Base-by-base conservation (phyloP, 805 yeast species). In the Dipodascus albidus region DNA sequence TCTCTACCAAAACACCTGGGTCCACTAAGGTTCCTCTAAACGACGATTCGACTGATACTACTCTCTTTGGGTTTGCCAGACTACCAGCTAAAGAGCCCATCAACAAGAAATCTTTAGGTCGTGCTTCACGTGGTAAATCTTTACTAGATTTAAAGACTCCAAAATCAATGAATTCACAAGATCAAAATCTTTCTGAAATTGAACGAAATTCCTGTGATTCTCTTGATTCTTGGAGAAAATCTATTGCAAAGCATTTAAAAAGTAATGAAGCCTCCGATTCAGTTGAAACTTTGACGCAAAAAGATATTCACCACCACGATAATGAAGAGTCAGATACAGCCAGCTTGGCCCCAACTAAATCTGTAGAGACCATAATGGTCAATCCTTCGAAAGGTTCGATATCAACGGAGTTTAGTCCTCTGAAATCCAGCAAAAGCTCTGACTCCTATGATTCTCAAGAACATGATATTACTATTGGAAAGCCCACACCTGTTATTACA, bases 81-180 rank as follows among this genome's bases (percentile, higher is more conserved):
- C 23, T 47, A 47, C 49, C 49, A 15, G 27, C 23, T 22, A 47
- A 47, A 19, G 49, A 47, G 27, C 49, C 49, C 6, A 22, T 47
- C 3, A 47, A 6, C 4, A 23, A 11, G 4, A 22, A 22, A n/a
- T 38, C 44, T 11, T 11, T n/a, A 17, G 44, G 44, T 4, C 17
- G 44, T n/a, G 3, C 20, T 19, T 38, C 44, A 6, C 44, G 44
- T 38, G n/a, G 20, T n/a, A 38, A 38, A 17, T 38, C 44, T 4
- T 38, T 14, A 19, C 20, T 38, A n/a, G 44, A 38, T 38, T n/a
- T 38, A 19, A 38, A 38, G n/a, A 38, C 44, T 17, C 44, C 44
- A 38, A 38, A 38, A 6, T n/a, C 20, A 11, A 38, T 17, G 44
- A 38, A 4, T 38, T 38, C 17, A 6, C 17, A 38, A 17, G 15